A percentile compares a stretch with the other conserved stretches of the same genome.
These are phyloP conservation scores for Trapa bicornis DNA, from an alignment of 345 rosid species.

Conservation along the genomic window DNA sequence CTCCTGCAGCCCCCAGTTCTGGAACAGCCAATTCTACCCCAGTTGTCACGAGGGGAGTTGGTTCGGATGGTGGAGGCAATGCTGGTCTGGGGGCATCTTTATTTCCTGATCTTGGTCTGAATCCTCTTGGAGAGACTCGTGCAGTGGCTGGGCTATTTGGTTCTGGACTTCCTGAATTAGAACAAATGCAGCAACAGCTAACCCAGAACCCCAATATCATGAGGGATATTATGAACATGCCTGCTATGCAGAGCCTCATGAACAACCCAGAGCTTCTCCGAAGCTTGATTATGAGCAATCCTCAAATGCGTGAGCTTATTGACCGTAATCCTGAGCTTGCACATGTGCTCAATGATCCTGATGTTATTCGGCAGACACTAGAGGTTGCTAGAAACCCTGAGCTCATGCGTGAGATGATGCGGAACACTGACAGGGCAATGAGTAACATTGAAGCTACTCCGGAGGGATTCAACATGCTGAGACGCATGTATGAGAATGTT, in stretches of 20 bases:
- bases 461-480: constrained; percentile 53
- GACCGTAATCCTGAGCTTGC: constrained; percentile 92
- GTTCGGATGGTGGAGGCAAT: constrained; percentile 42
- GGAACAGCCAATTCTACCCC: constrained; percentile 32
- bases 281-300: constrained; percentile 71
- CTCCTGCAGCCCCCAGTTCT: constrained; percentile 32
- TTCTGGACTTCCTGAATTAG: constrained; percentile 57
- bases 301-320: constrained; percentile 83
- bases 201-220: constrained; percentile 70
- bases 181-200: constrained; percentile 69
- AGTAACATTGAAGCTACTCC: constrained; percentile 86
- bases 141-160: constrained; percentile 48
- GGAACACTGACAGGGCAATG: constrained; percentile 80
- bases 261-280: constrained; percentile 82
- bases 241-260: constrained; percentile 70
- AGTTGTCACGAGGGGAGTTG: constrained; percentile 43
- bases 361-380: constrained; percentile 63
- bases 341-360: constrained; percentile 75
- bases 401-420: constrained; percentile 94
- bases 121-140: constrained; percentile 38
- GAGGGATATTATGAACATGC: constrained; percentile 83
- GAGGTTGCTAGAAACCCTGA: constrained; percentile 89
- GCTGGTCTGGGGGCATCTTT: constrained; percentile 48
- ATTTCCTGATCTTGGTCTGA: constrained; percentile 69
- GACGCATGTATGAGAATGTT: constrained; percentile 38